Conservation (phyloP, 202 grass and related monocot genomes). For the Elaeis oleifera region DNA sequence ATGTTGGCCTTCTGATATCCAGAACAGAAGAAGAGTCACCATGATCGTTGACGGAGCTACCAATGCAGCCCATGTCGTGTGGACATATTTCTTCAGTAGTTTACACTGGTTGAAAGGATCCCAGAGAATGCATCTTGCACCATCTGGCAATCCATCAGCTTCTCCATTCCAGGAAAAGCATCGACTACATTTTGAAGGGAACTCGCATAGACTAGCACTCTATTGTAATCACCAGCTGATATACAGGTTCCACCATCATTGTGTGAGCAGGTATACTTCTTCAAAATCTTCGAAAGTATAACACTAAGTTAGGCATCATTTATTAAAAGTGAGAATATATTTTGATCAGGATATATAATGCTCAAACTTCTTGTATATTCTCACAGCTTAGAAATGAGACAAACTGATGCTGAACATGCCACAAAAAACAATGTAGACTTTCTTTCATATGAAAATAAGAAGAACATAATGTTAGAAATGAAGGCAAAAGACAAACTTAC, state of each 20-base stretch:
- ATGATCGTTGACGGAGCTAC: constrained; percentile 33
- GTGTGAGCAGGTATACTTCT: constrained; percentile 63
- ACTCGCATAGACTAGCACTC: constrained; percentile 69
- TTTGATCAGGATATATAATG: no score
- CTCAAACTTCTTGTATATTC: no score
- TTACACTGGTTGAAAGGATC: constrained; percentile 55
- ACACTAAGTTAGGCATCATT: background rate
- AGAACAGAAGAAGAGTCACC: constrained; percentile 31
- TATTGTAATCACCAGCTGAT: constrained; percentile 58
- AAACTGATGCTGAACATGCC: no score
- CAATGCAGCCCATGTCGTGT: constrained; percentile 41
- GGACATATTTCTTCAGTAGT: constrained; percentile 38
- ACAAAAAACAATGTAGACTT: no score
- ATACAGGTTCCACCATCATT: constrained; percentile 40
- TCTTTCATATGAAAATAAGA: no score
- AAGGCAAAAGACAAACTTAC: constrained; percentile 15
- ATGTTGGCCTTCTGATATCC: background rate
- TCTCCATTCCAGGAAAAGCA: constrained; percentile 67
- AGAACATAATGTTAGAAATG: no score
- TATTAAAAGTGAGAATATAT: no score
- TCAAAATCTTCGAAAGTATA: constrained; percentile 42
- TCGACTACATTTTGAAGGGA: constrained; percentile 78
- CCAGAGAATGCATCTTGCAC: constrained; percentile 63
- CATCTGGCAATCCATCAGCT: constrained; percentile 55
- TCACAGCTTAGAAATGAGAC: no score